Conservation (phyloP, 2,329 filamentous ascomycete genomes). For the Fusarium nanum region DNA sequence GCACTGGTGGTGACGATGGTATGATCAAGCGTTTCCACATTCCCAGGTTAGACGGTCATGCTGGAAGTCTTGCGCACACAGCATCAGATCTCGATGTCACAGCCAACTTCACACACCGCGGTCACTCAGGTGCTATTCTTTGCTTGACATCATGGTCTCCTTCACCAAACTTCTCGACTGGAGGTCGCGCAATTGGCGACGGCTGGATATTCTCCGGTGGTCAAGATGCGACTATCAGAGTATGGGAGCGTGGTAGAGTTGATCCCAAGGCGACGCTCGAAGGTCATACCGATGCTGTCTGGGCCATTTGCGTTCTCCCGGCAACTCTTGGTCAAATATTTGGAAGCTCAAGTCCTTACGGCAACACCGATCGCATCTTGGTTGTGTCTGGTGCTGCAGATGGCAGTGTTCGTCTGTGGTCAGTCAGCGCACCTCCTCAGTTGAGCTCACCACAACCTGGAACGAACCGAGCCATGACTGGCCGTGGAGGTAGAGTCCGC, state of each 20-base stretch:
- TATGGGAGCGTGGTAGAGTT: conserved; percentile 94
- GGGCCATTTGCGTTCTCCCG: conserved; percentile 93
- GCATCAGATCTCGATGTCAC: conserved; percentile 88
- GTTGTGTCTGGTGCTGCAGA: conserved; percentile 94
- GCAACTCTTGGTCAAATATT: conserved; percentile 84
- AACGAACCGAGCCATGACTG: conserved; percentile 65
- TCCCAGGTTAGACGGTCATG: conserved; percentile 76
- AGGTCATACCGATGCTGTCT: conserved; percentile 94
- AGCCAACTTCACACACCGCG: conserved; percentile 94
- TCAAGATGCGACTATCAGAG: conserved; percentile 89
- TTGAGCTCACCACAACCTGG: conserved; percentile 82
- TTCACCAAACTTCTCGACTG: conserved; percentile 87
- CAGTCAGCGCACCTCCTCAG: conserved; percentile 90
- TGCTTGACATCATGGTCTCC: conserved; percentile 88
- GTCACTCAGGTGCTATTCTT: conserved; percentile 90
- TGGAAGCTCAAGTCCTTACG: conserved; percentile 78
- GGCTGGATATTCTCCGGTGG: conserved; percentile 99
- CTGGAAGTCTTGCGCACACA: conserved; percentile 58
- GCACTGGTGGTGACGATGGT: conserved; percentile 94
- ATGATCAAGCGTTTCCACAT: conserved; percentile 98
- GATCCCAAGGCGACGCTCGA: conserved; percentile 96
- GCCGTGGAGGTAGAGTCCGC: conserved; percentile 77
- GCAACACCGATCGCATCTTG: conserved; percentile 85
- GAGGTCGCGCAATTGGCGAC: conserved; percentile 87
- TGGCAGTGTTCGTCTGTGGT: conserved; percentile 92